Evolutionary conservation across 1,139 yeast species (phyloP), one percentile per base, ranked within the genome.

Genomic region (Kodamaea alishanica): DNA sequence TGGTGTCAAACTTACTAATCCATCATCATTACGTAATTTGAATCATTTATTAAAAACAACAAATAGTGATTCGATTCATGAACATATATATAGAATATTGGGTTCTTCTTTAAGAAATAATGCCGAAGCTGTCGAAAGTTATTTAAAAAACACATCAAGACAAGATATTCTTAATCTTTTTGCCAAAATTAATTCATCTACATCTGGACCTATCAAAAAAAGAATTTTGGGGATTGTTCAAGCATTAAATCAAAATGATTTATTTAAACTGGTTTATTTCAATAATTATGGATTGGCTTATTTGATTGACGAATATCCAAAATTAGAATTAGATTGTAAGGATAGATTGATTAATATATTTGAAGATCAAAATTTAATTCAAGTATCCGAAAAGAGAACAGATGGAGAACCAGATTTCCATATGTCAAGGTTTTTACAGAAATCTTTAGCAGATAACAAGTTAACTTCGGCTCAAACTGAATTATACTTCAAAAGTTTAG

Each of bases 51-150:
- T 56, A 4, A 38, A 41, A 9, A 15, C 37, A 4, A 42, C 40
- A 5, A 32, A 41, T 2, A 41, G 45, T 11, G 42, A 35, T 2
- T 30, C 40, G 15, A 45, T 71, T 7, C 63, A 62, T 37, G 87
- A 82, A 43, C 52, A 70, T 36, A 50, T 71, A 1, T 68, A 74
- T 30, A 61, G 84, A 47, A 65, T 80, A 32, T 64, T 82, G 48
- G 76, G 79, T 0, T 67, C 82, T 6, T 60, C 82, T 3, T 65
- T 87, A 38, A 72, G 95, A 51, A 88, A 88, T 55, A 88, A 88
- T 53, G 81, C 81, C 0, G 76, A 74, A 2, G 90, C 95, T 0
- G 61, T 79, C 9, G 56, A 62, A 7, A 58, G 58, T 31, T 59
- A 45, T 38, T 52, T 54, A 35, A 35, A 36, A 30, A 36, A 48